Conservation (phyloP, 805 yeast species). For the Blastobotrys peoriensis region DNA sequence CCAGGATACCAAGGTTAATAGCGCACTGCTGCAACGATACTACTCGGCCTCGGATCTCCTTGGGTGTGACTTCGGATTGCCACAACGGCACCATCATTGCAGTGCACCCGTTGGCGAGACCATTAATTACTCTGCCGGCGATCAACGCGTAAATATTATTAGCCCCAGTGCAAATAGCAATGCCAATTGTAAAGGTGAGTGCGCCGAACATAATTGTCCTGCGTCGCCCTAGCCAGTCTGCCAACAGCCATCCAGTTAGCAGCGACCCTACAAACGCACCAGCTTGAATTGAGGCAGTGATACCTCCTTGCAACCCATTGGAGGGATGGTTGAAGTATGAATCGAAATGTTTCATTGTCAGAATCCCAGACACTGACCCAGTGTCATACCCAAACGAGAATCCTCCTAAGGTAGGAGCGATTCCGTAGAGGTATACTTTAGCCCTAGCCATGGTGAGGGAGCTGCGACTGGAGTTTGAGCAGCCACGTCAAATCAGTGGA, state of each 20-base stretch:
- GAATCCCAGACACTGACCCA: conserved; percentile 59
- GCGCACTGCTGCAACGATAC: conserved; percentile 66
- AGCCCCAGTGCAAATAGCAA: conserved; percentile 49
- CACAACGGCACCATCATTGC: conserved; percentile 76
- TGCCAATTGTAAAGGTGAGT: conserved; percentile 50
- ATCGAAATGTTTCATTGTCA: conserved; percentile 50
- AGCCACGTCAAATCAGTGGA: too few relatives aligned
- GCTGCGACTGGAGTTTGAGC: too few relatives aligned
- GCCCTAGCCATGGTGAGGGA: background rate
- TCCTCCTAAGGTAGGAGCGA: conserved; percentile 18
- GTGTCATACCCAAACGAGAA: conserved; percentile 54
- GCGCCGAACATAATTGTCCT: conserved; percentile 53
- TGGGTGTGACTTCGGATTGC: conserved; percentile 67
- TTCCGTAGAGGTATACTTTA: conserved; percentile 12
- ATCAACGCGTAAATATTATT: conserved; percentile 57
- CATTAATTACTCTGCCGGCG: conserved; percentile 63
- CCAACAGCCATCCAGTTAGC: conserved; percentile 48
- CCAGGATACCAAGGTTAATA: conserved; percentile 63
- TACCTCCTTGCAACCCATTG: conserved; percentile 49
- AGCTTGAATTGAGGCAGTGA: conserved; percentile 61
- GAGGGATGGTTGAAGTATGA: conserved; percentile 43
- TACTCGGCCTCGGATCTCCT: conserved; percentile 59
- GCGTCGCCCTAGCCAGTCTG: conserved; percentile 62
- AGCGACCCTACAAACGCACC: conserved; percentile 43
- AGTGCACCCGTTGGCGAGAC: conserved; percentile 68